Evolutionary conservation across 164 flowering plant species (phyloP), one percentile per base, ranked within the genome.

Genomic region (Taxillus chinensis): DNA sequence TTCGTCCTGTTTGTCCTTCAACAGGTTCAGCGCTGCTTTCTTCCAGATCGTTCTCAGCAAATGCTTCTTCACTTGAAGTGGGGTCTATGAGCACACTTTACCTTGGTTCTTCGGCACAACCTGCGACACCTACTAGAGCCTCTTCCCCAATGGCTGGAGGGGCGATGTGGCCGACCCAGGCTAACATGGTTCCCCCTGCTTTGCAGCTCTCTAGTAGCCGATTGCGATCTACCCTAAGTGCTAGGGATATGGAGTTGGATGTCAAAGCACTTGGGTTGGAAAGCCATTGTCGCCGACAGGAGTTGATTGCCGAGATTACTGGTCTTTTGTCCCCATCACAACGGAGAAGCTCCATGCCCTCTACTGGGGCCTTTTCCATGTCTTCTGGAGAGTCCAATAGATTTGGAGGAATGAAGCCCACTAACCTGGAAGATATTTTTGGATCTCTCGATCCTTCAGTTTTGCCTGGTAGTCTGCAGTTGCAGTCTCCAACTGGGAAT

Each of bases 11-110:
- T 62, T 78, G 76, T 61, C 67, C 86, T 15, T 79, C 86, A 2
- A 82, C 83, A 1, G 86, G 86, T 5, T 79, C 86, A 9, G 86
- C 79, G 2, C 66, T 79, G 61, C 86, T 78, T 7, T 81, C 85
- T 5, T 83, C 85, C 1, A 64, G 74, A 55, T 79, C 85, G 6
- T 72, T 58, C 49, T 69, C 77, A 42, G 61, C 70, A 15, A 46
- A 39, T 62, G 60, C 48, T 12, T 63, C 69, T 58, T 55, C 70
- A 0, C 55, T 77, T 38, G 87, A 80, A 61, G 63, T 79, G 67
- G 58, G 57, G 10, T 40, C 79, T 0, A 57, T 80, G 5, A 78
- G 71, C 70, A 81, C 86, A 3, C 70, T 80, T 11, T 63, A 80
- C 4, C 80, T 80, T 59, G 79, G 79, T 52, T 77, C 88, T 12